Conservation (phyloP, 306 rosid species). For the Senna siamea region DNA sequence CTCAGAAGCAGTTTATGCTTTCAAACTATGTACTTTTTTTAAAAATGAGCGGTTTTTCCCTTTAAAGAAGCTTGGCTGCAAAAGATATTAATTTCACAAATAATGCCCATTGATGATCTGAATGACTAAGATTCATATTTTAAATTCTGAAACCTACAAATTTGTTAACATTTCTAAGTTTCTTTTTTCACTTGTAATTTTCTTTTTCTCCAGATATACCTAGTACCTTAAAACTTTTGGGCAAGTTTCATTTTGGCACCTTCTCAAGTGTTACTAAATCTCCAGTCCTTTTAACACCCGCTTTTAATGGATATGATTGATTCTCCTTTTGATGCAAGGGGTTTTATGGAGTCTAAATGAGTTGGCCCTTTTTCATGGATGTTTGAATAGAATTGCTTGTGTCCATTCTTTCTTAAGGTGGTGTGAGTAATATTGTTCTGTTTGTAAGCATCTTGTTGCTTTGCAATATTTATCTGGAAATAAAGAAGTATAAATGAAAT, state of each 20-base stretch:
- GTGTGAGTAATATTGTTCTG: slow-evolving; percentile 9
- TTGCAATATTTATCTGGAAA: neutral
- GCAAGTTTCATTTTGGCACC: neutral
- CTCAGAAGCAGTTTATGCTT: too few relatives aligned
- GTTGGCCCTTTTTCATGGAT: slow-evolving; percentile 13
- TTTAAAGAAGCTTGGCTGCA: too few relatives aligned
- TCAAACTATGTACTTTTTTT: too few relatives aligned
- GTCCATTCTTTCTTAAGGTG: neutral
- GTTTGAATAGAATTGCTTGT: slow-evolving; percentile 22
- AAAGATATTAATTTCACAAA: too few relatives aligned
- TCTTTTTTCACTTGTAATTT: neutral
- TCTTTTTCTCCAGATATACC: neutral
- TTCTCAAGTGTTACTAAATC: neutral
- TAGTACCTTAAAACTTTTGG: neutral
- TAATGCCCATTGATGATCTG: too few relatives aligned
- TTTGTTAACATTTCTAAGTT: too few relatives aligned
- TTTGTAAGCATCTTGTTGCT: neutral
- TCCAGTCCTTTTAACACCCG: neutral
- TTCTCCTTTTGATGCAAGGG: slow-evolving; percentile 13
- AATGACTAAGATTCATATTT: too few relatives aligned
- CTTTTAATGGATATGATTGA: neutral
- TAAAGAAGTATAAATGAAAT: neutral
- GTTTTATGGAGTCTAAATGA: slow-evolving; percentile 1
- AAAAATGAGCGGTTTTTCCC: too few relatives aligned
- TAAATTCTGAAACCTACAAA: too few relatives aligned